These are phyloP conservation scores for Ceratocystis papillata DNA, from an alignment of 2,329 filamentous ascomycete species.

Conservation along the genomic window DNA sequence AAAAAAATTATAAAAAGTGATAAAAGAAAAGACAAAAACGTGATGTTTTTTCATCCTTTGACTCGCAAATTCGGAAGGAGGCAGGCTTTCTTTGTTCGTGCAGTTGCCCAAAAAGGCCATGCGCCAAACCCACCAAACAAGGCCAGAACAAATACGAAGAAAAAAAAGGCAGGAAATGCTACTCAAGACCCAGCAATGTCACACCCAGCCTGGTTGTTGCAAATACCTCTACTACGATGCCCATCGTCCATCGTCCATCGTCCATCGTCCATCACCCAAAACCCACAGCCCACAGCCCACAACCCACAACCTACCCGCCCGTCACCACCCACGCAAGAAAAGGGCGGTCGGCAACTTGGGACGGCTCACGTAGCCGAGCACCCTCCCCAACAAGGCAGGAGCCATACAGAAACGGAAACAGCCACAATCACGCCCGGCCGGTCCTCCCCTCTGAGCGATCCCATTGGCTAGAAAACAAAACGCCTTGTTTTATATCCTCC, in stretches of 20 bases:
- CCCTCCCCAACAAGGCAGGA: neutral
- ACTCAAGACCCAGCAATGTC: neutral
- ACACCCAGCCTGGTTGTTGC: neutral
- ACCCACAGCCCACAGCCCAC: too few species aligned
- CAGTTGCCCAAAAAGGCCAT: constrained; percentile 7
- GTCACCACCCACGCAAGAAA: neutral
- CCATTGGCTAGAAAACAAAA: neutral
- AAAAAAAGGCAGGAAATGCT: constrained; percentile 1
- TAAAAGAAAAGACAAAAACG: neutral
- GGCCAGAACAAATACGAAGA: neutral
- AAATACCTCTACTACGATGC: neutral
- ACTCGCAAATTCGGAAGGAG: neutral
- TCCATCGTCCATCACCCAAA: too few species aligned
- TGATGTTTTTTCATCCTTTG: neutral
- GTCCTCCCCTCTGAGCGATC: neutral
- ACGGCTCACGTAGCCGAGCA: neutral
- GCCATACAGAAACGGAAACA: constrained; percentile 3
- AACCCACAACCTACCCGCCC: too few species aligned
- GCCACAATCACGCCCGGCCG: neutral
- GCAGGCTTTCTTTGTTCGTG: neutral
- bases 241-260: neutral
- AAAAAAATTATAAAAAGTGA: neutral
- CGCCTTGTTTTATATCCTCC: too few species aligned
- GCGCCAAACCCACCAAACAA: neutral
- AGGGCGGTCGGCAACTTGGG: neutral